phyloP scores from a whole-genome alignment of 495 filamentous ascomycete species.

The Corynascus novoguineensis region DNA sequence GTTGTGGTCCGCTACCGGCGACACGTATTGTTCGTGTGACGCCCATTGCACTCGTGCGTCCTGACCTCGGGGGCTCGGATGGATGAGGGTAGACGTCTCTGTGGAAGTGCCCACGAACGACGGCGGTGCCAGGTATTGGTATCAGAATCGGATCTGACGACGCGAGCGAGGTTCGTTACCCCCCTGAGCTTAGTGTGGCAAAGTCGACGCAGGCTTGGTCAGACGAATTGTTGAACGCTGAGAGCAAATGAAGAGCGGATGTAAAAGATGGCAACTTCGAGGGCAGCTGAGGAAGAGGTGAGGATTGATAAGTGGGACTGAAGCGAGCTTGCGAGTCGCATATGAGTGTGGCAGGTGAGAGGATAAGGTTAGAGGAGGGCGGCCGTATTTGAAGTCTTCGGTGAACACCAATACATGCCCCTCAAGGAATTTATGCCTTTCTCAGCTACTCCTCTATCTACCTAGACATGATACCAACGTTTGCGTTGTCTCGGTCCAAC shows the following conservation, averaged over 20 bases:
- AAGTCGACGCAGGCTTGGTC: neutral
- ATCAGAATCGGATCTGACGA: too few species aligned
- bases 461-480: neutral
- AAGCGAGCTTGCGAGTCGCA: neutral
- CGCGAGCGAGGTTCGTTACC: neutral
- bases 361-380: too few species aligned
- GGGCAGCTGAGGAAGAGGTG: neutral
- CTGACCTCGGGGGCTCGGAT: neutral
- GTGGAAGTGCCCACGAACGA: too few species aligned
- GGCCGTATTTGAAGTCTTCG: too few species aligned
- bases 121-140: too few species aligned
- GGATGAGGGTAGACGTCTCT: too few species aligned
- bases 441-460: neutral
- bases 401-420: too few species aligned
- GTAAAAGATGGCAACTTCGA: too few species aligned
- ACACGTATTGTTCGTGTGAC: constrained; percentile 42
- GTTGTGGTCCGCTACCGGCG: constrained; percentile 47
- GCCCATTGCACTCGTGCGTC: constrained; percentile 36
- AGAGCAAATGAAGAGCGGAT: neutral
- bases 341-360: too few species aligned
- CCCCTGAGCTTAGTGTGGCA: neutral
- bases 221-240: neutral
- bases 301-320: neutral
- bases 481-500: neutral
- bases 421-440: too few species aligned